Percentiles rank a stretch among this genome's conserved stretches.
Evolutionary conservation across 768 basidiomycete genomes (phyloP).

Genomic region (Russula lepida): DNA sequence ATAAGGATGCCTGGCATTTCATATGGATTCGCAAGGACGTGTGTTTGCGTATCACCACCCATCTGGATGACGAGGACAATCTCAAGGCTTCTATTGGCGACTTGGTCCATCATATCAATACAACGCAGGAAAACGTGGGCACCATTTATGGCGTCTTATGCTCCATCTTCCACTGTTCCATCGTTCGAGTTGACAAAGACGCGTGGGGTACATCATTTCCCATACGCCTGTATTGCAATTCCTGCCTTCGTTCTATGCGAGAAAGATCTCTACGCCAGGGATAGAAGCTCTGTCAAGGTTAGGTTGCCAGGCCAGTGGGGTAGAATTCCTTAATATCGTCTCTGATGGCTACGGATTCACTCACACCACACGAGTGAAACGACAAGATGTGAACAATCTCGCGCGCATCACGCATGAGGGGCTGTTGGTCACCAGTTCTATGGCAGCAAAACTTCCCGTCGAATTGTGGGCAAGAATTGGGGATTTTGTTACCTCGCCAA

Average conservation of each 20-base stretch:
- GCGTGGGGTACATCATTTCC: not conserved
- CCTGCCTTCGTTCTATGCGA: not conserved
- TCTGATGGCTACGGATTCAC: not conserved
- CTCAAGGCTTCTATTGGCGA: not conserved
- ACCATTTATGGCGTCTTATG: not conserved
- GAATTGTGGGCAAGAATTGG: not conserved
- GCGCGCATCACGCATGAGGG: no score
- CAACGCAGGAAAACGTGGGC: not conserved
- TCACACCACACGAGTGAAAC: no score
- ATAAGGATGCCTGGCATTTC: not conserved
- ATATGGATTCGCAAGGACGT: not conserved
- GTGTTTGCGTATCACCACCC: not conserved
- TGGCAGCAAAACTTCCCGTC: not conserved
- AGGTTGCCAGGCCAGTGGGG: not conserved
- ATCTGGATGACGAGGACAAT: not conserved
- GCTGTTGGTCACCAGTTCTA: not conserved
- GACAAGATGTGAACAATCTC: no score
- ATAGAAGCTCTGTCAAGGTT: not conserved
- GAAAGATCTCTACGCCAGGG: not conserved
- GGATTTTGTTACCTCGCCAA: not conserved
- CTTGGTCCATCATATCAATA: not conserved
- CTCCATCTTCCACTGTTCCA: not conserved
- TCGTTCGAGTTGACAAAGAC: not conserved
- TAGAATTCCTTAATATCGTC: not conserved
- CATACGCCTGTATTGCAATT: not conserved